phyloP scores from a whole-genome alignment of 805 yeast species.

The Candida koratica region DNA sequence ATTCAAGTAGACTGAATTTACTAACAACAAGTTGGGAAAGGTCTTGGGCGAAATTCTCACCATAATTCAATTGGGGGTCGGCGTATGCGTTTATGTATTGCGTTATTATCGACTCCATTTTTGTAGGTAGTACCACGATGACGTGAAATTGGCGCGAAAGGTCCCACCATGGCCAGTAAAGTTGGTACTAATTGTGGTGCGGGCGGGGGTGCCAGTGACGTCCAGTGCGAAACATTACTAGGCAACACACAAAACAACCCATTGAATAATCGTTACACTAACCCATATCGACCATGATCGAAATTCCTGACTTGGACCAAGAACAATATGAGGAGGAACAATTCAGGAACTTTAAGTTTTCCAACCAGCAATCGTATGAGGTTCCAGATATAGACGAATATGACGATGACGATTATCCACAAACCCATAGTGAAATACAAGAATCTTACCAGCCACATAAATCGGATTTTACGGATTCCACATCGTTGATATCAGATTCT shows the following conservation, averaged over 20 bases:
- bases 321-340: not conserved
- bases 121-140: too few relatives aligned
- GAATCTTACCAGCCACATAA: constrained; percentile 1
- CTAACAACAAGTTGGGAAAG: constrained; percentile 23
- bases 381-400: constrained; percentile 2
- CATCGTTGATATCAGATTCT: constrained; percentile 6
- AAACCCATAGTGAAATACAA: not conserved
- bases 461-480: not conserved
- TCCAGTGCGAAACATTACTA: too few relatives aligned
- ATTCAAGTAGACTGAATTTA: constrained; percentile 42
- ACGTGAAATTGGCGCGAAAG: too few relatives aligned
- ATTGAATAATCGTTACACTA: too few relatives aligned
- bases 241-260: too few relatives aligned
- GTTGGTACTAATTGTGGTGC: too few relatives aligned
- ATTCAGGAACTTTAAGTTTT: constrained; percentile 8
- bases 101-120: constrained; percentile 24
- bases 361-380: constrained; percentile 10
- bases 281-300: constrained; percentile 37
- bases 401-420: not conserved
- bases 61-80: constrained; percentile 17
- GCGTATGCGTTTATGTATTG: constrained; percentile 36
- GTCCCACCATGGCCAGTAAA: too few relatives aligned
- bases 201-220: too few relatives aligned
- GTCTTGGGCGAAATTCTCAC: constrained; percentile 17
- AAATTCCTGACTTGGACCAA: constrained; percentile 42